Conservation (phyloP, 352 stramenopile genomes). For the Aphanomyces euteiches region DNA sequence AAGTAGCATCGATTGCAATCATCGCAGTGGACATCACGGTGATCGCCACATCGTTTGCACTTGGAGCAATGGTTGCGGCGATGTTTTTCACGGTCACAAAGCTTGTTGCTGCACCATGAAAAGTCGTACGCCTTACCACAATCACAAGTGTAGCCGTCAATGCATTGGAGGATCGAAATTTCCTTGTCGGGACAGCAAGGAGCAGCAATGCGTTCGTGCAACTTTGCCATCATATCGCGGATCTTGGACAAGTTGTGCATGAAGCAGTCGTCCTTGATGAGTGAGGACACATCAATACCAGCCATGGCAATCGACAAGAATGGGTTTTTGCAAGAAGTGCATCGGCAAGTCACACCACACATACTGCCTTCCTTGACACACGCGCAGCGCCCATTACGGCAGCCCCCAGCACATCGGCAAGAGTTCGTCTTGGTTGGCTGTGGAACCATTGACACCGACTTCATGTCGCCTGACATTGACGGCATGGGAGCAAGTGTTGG, state of each 20-base stretch:
- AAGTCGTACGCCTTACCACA: slow-evolving; percentile 61
- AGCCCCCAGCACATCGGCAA: slow-evolving; percentile 75
- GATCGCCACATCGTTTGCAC: slow-evolving; percentile 82
- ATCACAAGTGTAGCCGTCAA: slow-evolving; percentile 63
- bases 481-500: neutral
- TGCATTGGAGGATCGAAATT: slow-evolving; percentile 70
- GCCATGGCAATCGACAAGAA: slow-evolving; percentile 77
- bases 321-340: slow-evolving; percentile 84
- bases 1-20: slow-evolving; percentile 84
- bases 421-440: slow-evolving; percentile 41
- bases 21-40: slow-evolving; percentile 81
- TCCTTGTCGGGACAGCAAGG: slow-evolving; percentile 48
- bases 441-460: slow-evolving; percentile 21
- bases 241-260: slow-evolving; percentile 87
- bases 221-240: slow-evolving; percentile 70
- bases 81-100: slow-evolving; percentile 65
- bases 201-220: slow-evolving; percentile 62
- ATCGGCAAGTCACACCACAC: slow-evolving; percentile 68
- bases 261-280: slow-evolving; percentile 75
- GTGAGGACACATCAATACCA: slow-evolving; percentile 65
- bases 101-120: slow-evolving; percentile 80
- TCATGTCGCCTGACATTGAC: neutral
- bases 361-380: slow-evolving; percentile 81
- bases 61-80: slow-evolving; percentile 80
- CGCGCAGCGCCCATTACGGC: slow-evolving; percentile 72